These are phyloP conservation scores for Fusarium abutilonis DNA, from an alignment of 2,329 filamentous ascomycete genomes.

Conservation along the genomic window DNA sequence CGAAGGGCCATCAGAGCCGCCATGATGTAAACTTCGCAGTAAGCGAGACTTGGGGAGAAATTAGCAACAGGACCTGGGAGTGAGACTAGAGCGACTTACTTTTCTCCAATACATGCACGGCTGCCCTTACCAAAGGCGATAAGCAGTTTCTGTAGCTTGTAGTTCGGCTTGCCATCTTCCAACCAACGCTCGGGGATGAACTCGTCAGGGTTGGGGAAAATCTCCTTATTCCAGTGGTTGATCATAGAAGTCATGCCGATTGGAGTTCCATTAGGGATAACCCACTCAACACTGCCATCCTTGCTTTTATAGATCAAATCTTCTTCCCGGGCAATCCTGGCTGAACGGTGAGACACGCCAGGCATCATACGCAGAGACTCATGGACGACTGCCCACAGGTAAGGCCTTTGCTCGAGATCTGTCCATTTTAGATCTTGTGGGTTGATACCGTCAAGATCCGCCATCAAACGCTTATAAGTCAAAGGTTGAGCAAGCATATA, in stretches of 20 bases:
- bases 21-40: conserved; percentile 37
- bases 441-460: conserved; percentile 46
- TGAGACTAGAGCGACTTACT: conserved; percentile 1
- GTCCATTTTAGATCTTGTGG: conserved; percentile 45
- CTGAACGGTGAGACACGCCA: conserved; percentile 44
- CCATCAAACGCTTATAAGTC: conserved; percentile 43
- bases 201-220: conserved; percentile 48
- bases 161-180: conserved; percentile 39
- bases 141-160: conserved; percentile 39
- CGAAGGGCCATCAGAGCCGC: conserved; percentile 19
- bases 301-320: conserved; percentile 43
- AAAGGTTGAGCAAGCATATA: conserved; percentile 49
- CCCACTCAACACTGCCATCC: conserved; percentile 33
- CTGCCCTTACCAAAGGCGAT: conserved; percentile 37
- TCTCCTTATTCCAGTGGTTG: conserved; percentile 45
- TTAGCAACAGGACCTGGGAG: neutral
- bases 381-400: conserved; percentile 51
- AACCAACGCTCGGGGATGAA: conserved; percentile 50
- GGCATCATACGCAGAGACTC: conserved; percentile 51
- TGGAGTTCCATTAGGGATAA: conserved; percentile 47
- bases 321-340: conserved; percentile 40
- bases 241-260: conserved; percentile 49
- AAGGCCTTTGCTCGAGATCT: conserved; percentile 50
- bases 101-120: conserved; percentile 39
- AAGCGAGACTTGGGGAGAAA: conserved; percentile 18